Conservation (phyloP, 805 yeast species). For the Teunomyces aglyptinius region DNA sequence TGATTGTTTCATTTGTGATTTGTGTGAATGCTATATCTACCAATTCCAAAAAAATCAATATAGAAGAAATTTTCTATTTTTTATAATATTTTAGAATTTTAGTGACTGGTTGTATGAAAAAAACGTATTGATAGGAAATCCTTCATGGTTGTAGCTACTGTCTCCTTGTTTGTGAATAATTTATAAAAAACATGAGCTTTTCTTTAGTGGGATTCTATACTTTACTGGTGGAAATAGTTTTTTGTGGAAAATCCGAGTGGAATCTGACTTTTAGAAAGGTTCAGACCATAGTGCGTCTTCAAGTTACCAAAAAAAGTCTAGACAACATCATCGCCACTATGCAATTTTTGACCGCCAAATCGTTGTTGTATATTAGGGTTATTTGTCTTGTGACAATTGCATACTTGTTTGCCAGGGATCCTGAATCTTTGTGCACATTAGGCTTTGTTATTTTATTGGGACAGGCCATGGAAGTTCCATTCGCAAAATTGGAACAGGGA, state of each 20-base stretch:
- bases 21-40: too few relatives aligned
- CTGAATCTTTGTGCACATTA: slow-evolving; percentile 41
- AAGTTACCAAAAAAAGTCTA: background rate
- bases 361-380: slow-evolving; percentile 48
- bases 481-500: slow-evolving; percentile 25
- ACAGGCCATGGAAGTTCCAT: slow-evolving; percentile 54
- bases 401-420: slow-evolving; percentile 48
- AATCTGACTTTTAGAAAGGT: background rate
- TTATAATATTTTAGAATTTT: too few relatives aligned
- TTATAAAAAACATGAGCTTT: too few relatives aligned
- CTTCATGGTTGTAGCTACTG: too few relatives aligned
- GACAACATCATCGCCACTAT: slow-evolving; percentile 21
- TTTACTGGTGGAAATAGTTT: background rate
- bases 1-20: too few relatives aligned
- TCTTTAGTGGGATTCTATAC: background rate
- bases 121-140: too few relatives aligned
- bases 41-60: too few relatives aligned
- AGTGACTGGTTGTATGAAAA: too few relatives aligned
- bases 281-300: background rate
- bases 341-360: slow-evolving; percentile 52
- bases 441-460: slow-evolving; percentile 53
- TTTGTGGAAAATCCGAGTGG: background rate
- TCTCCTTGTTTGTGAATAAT: too few relatives aligned
- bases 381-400: slow-evolving; percentile 44
- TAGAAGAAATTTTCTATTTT: too few relatives aligned